Conservation (phyloP, 108 stramenopile genomes). For the Mayamaea pseudoterrestris region DNA sequence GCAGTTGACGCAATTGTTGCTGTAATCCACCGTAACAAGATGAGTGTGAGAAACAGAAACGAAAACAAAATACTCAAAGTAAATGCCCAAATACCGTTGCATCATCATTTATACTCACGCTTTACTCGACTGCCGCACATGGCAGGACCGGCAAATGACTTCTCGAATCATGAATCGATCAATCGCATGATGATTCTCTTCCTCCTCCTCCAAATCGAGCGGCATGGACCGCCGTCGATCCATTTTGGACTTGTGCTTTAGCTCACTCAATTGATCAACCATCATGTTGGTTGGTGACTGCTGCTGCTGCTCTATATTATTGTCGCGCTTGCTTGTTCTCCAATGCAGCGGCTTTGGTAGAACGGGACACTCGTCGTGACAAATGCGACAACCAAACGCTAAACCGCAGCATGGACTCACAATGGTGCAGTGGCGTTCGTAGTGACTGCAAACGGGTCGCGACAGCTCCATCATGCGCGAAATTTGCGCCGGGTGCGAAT, state of each 20-base stretch:
- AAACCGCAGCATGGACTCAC: conserved; percentile 76
- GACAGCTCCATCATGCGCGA: conserved; percentile 13
- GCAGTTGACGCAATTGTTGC: conserved; percentile 66
- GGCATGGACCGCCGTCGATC: conserved; percentile 24
- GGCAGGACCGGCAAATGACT: conserved; percentile 76
- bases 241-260: conserved; percentile 12
- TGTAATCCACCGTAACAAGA: conserved; percentile 6
- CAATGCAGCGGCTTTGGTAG: conserved; percentile 48
- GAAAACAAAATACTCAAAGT: no score
- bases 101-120: conserved; percentile 29
- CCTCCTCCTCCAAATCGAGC: conserved; percentile 21
- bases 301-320: no score
- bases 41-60: no score
- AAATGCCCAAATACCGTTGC: no score
- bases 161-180: conserved; percentile 68
- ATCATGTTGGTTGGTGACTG: background rate
- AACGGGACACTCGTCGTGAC: conserved; percentile 70
- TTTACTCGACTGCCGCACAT: conserved; percentile 64
- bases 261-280: no score
- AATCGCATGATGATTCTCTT: conserved; percentile 71
- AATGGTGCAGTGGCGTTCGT: conserved; percentile 71
- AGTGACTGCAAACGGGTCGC: conserved; percentile 68
- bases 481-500: background rate
- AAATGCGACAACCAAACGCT: conserved; percentile 82
- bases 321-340: background rate